phyloP scores from a whole-genome alignment of 2,329 filamentous ascomycete genomes.

The Penicillium sp. region DNA sequence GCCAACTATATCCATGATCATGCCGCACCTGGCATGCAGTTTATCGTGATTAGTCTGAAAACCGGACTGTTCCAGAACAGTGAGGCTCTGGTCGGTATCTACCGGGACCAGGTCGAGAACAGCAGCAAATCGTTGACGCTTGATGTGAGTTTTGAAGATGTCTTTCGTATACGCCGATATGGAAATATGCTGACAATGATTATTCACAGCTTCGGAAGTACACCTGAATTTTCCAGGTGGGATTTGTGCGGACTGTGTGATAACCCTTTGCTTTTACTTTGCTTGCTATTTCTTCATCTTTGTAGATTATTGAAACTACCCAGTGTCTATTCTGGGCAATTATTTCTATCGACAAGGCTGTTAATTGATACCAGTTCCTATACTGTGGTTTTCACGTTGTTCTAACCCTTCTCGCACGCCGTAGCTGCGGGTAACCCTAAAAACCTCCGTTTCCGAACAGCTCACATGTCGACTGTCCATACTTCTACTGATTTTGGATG shows the following conservation, averaged over 20 bases:
- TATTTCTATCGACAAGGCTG: constrained; percentile 7
- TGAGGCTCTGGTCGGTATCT: constrained; percentile 92
- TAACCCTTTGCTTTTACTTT: constrained; percentile 6
- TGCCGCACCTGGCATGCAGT: constrained; percentile 95
- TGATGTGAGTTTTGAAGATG: constrained; percentile 68
- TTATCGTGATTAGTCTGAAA: constrained; percentile 97
- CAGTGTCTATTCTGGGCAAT: not conserved
- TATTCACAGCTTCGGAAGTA: constrained; percentile 36
- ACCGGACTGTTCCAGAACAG: constrained; percentile 93
- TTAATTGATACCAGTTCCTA: constrained; percentile 20
- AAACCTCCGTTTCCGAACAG: not conserved
- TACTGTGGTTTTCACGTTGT: not conserved
- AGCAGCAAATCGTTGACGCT: constrained; percentile 87
- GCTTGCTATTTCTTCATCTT: constrained; percentile 9
- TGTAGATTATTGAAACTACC: constrained; percentile 24
- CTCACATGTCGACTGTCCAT: too few species aligned
- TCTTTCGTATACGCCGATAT: not conserved
- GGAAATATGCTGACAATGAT: constrained; percentile 10
- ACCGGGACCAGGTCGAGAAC: constrained; percentile 90
- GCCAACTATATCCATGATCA: constrained; percentile 95
- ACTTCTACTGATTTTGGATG: not conserved
- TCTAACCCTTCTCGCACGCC: not conserved
- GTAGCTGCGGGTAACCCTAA: not conserved
- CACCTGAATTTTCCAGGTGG: constrained; percentile 19
- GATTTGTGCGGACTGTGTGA: constrained; percentile 16